Evolutionary conservation across 2,329 filamentous ascomycete genomes (phyloP).

Genomic region (Verticillium longisporum): DNA sequence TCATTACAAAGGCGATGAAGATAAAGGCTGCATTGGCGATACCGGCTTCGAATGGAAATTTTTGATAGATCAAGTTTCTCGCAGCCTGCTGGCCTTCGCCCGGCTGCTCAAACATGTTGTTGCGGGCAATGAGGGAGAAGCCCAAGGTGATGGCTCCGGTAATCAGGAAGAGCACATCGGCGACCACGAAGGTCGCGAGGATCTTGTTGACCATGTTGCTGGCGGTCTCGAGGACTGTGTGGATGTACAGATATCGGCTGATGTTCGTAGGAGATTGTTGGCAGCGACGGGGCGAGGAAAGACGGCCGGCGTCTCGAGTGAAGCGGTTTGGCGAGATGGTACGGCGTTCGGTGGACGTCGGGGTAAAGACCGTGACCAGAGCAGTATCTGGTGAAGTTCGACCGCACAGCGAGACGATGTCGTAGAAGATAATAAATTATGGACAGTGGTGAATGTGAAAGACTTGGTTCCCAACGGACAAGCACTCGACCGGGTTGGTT

Average conservation of each 20-base stretch:
- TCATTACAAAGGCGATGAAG: slow-evolving; percentile 62
- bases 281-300: background rate
- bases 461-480: background rate
- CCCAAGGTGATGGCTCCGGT: slow-evolving; percentile 48
- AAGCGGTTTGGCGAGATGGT: background rate
- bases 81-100: slow-evolving; percentile 40
- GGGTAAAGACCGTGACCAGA: background rate
- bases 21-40: slow-evolving; percentile 68
- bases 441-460: background rate
- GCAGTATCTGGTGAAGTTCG: background rate
- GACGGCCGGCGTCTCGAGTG: background rate
- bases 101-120: slow-evolving; percentile 33
- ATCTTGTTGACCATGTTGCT: slow-evolving; percentile 47
- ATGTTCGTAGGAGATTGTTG: background rate
- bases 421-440: background rate
- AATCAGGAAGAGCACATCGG: slow-evolving; percentile 43
- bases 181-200: slow-evolving; percentile 38
- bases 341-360: background rate
- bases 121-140: slow-evolving; percentile 47
- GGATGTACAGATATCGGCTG: background rate
- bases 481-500: background rate
- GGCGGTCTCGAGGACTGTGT: background rate
- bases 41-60: slow-evolving; percentile 50
- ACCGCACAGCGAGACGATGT: background rate
- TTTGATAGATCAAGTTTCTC: slow-evolving; percentile 43